phyloP scores from a whole-genome alignment of 805 yeast species.

The Crinitomyces ghanaensis region DNA sequence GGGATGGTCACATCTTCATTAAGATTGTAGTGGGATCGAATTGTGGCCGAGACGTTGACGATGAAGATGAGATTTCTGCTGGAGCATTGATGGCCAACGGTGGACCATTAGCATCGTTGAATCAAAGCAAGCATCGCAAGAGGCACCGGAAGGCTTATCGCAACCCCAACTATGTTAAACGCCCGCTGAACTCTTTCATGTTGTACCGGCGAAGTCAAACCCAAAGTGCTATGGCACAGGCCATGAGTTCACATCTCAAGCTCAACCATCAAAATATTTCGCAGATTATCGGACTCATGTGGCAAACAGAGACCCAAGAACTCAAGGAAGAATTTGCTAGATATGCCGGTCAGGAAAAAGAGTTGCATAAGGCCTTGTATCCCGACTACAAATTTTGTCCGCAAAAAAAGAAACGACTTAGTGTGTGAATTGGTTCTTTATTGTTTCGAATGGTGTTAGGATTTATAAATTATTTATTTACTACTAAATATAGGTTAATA shows the following conservation, averaged over 20 bases:
- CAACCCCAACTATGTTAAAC: constrained; percentile 27
- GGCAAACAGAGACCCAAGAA: constrained; percentile 32
- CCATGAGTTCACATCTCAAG: constrained; percentile 20
- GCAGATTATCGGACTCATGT: constrained; percentile 34
- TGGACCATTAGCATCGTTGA: constrained; percentile 1
- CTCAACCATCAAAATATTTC: constrained; percentile 33
- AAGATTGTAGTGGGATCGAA: constrained; percentile 18
- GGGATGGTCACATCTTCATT: constrained; percentile 17
- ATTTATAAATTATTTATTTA: too few relatives aligned
- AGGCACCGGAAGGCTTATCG: constrained; percentile 13
- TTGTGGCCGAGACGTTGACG: constrained; percentile 7
- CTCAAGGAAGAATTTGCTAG: constrained; percentile 30
- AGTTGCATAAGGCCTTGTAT: constrained; percentile 30
- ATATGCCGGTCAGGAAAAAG: constrained; percentile 33
- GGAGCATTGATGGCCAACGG: constrained; percentile 8
- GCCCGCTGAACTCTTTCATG: constrained; percentile 40
- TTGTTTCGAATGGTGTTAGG: too few relatives aligned
- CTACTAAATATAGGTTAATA: too few relatives aligned
- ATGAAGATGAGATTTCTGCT: constrained; percentile 6
- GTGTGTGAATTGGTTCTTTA: too few relatives aligned
- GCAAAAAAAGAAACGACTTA: constrained; percentile 25
- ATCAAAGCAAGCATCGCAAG: constrained; percentile 13
- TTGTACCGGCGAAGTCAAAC: constrained; percentile 35
- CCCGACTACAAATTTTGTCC: constrained; percentile 38
- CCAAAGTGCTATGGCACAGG: constrained; percentile 28